Base-by-base conservation (phyloP, 192 early-diverging fungal species). In the Coemansia sp. region DNA sequence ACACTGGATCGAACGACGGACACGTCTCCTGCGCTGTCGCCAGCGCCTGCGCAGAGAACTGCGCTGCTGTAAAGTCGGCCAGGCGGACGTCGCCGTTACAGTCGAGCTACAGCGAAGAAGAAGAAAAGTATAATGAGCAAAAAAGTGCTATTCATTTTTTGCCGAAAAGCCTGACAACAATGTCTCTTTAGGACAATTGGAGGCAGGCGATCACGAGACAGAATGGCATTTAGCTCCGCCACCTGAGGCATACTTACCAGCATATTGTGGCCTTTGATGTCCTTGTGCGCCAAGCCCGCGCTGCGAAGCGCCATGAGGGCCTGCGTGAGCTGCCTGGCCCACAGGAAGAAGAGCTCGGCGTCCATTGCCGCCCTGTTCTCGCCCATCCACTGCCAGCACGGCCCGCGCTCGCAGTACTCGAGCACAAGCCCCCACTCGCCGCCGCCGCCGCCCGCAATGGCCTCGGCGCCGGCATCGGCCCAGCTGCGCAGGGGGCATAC, bases 241-340 rank as follows among this genome's bases (percentile, higher is more conserved):
- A 56, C 66, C 19, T 7, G 7, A 34, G 19, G 17, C 53, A 50
- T 27, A 68, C 76, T 78, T 78, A 75, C 73, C 69, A 89, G 66
- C 48, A 89, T 77, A 62, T 89, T 89, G 67, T 89, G 87, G 14
- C 76, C 81, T 67, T 89, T 89, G 51, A 89, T 86, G 50, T 89
- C 87, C 56, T 85, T 83, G 68, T 89, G 87, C 7, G 84, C 78
- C 64, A 86, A 64, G 19, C 85, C 83, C 0, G 81, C 81, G 8
- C 67, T 68, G 56, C 84, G 81, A 48, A 89, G 75, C 19, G 71
- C 82, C 9, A 83, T 75, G 33, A 89, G 74, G 31, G 87, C 87
- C 19, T 67, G 51, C 3, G 85, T 44, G 44, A 89, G 79, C 73
- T 89, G 87, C 2, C 84, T 67, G 9, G 86, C 78, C 87, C 87